These are phyloP conservation scores for Yamagishiella unicocca DNA, from an alignment of 139 green algal species.

Conservation along the genomic window DNA sequence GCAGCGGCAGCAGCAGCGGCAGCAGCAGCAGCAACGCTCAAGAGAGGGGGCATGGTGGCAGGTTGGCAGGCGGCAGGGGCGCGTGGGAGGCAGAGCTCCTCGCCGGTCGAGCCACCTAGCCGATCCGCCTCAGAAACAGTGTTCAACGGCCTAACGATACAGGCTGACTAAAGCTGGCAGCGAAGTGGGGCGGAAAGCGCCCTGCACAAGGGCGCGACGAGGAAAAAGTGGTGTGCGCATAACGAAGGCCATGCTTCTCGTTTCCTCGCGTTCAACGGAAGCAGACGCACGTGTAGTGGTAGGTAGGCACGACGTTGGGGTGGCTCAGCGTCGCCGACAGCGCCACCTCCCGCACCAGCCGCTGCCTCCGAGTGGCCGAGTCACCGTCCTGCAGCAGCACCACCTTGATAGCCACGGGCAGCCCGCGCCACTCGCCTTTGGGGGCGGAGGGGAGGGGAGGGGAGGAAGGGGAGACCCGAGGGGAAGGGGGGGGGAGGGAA, in stretches of 20 bases:
- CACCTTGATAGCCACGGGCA: slow-evolving; percentile 52
- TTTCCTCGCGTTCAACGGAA: not conserved
- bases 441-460: not conserved
- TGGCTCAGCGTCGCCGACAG: slow-evolving; percentile 32
- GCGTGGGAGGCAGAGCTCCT: too few species aligned
- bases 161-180: too few species aligned
- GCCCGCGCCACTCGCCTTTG: slow-evolving; percentile 49
- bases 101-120: too few species aligned
- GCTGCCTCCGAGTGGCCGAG: not conserved
- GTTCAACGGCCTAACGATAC: too few species aligned
- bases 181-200: too few species aligned
- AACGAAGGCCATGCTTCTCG: too few species aligned
- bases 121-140: too few species aligned
- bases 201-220: too few species aligned
- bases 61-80: too few species aligned
- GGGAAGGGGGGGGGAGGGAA: not conserved
- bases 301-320: slow-evolving; percentile 47
- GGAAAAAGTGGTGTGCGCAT: too few species aligned
- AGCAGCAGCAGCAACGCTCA: not conserved
- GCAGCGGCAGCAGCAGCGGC: not conserved
- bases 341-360: slow-evolving; percentile 34
- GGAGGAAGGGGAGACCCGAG: not conserved
- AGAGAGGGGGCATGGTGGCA: too few species aligned
- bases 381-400: slow-evolving; percentile 53
- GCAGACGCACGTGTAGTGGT: slow-evolving; percentile 51